Percentiles rank a stretch among this genome's conserved stretches.
These are phyloP conservation scores for Cucurbita ficifolia DNA, from an alignment of 306 rosid genomes.

Conservation along the genomic window DNA sequence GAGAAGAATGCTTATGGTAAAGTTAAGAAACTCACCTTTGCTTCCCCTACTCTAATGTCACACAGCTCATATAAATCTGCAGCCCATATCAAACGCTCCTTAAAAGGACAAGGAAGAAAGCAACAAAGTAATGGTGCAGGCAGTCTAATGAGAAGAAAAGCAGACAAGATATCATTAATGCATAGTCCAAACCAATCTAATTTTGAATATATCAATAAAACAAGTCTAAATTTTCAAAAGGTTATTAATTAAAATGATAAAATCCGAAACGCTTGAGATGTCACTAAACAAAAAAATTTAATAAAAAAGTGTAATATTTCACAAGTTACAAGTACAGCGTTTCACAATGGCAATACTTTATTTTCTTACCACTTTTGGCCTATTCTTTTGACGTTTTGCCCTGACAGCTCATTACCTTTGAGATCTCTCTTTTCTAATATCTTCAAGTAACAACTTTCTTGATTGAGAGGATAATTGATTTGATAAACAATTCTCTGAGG, in stretches of 20 bases:
- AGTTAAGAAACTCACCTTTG: too few relatives aligned
- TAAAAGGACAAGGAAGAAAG: too few relatives aligned
- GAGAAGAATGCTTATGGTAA: too few relatives aligned
- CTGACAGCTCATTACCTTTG: conserved; percentile 23
- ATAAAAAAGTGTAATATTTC: background rate
- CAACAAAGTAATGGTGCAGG: too few relatives aligned
- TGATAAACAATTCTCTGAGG: background rate
- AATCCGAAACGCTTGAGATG: background rate
- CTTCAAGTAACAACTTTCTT: conserved; percentile 4
- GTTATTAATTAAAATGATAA: background rate
- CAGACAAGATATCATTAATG: too few relatives aligned
- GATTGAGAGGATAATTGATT: background rate
- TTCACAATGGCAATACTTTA: background rate
- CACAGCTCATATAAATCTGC: too few relatives aligned
- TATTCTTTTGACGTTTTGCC: conserved; percentile 13
- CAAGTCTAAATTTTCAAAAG: background rate
- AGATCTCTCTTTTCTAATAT: conserved; percentile 14
- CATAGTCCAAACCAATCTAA: background rate
- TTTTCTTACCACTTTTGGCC: conserved; percentile 4
- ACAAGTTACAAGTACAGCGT: background rate
- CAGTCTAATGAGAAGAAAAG: too few relatives aligned
- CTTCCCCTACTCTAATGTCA: too few relatives aligned
- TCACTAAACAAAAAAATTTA: background rate
- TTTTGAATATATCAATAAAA: background rate
- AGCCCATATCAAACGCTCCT: too few relatives aligned